Percentiles rank a stretch among this genome's conserved stretches.
These are phyloP conservation scores for Mariannaea elegans DNA, from an alignment of 2,329 filamentous ascomycete genomes.

Conservation along the genomic window DNA sequence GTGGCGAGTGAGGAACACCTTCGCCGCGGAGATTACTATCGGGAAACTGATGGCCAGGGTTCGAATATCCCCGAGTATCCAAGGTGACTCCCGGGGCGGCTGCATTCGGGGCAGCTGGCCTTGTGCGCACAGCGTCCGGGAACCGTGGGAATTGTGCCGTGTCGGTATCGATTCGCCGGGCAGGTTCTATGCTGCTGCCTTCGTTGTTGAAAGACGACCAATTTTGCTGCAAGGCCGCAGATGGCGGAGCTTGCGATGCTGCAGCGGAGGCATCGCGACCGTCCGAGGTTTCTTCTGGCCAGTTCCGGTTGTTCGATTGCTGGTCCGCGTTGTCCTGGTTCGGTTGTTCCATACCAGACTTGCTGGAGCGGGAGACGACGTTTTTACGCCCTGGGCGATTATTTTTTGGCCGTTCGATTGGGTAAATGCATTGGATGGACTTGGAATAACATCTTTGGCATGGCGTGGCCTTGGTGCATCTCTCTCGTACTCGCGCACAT, in stretches of 20 bases:
- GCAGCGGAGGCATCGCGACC: not conserved
- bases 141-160: not conserved
- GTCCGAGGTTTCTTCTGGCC: not conserved
- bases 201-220: not conserved
- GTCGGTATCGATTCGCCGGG: not conserved
- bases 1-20: not conserved
- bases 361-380: not conserved
- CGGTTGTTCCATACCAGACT: not conserved
- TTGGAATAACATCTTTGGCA: conserved; percentile 22
- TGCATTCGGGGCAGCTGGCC: not conserved
- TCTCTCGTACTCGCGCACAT: conserved; percentile 28
- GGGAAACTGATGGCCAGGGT: not conserved
- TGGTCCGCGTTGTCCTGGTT: not conserved
- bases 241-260: not conserved
- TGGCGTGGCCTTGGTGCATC: conserved; percentile 22
- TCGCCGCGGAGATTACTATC: too few relatives aligned
- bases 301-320: not conserved
- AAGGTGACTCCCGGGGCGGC: not conserved
- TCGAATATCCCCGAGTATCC: not conserved
- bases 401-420: not conserved
- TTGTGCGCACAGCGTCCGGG: not conserved
- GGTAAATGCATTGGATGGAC: conserved; percentile 22
- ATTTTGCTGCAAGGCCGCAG: not conserved
- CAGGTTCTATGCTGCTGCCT: not conserved
- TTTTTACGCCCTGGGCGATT: not conserved